Evolutionary conservation across 2,329 filamentous ascomycete genomes (phyloP), one percentile per base, ranked within the genome.

Genomic region (Escovopsis sp.): DNA sequence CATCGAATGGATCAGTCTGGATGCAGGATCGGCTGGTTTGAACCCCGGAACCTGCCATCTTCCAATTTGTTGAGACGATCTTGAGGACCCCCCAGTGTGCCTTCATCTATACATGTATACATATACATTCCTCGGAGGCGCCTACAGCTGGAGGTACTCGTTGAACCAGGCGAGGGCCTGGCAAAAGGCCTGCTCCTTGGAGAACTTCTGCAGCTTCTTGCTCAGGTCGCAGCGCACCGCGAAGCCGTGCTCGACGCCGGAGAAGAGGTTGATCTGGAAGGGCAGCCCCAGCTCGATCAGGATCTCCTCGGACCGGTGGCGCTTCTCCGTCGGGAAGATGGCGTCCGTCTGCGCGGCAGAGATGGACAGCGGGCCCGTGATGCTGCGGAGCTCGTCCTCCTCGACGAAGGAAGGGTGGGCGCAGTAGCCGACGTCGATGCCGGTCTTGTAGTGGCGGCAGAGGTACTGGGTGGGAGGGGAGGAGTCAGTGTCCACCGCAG

Each of bases 101-200:
- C n/a, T n/a, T n/a, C n/a, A n/a, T n/a, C n/a, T n/a, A n/a, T n/a
- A n/a, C n/a, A 21, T 21, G 19, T 21, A 8, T 11, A 25, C 21
- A 25, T 8, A 25, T 8, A 25, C 2, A 25, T 8, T 9, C 21
- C 21, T 25, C 21, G 9, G 8, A 11, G 8, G 3, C 21, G 21
- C 7, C 21, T 25, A 25, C 21, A 9, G 8, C 4, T 3, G 11
- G 7, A 58, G 39, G 35, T 51, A 61, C 31, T 44, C 33, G 45
- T 81, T 68, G 45, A 92, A 86, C 84, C 84, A 92, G 35, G 63
- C 54, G 35, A 86, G 65, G 26, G 82, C 82, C 64, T 90, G 84
- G 43, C 66, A 49, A 52, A 90, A 90, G 5, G 84, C 83, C 58
- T 79, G 73, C 59, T 92, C 81, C 68, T 84, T 87, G 27, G 80